phyloP scores from a whole-genome alignment of 2,329 filamentous ascomycete species.

The Ceratocystis diversiconidia region DNA sequence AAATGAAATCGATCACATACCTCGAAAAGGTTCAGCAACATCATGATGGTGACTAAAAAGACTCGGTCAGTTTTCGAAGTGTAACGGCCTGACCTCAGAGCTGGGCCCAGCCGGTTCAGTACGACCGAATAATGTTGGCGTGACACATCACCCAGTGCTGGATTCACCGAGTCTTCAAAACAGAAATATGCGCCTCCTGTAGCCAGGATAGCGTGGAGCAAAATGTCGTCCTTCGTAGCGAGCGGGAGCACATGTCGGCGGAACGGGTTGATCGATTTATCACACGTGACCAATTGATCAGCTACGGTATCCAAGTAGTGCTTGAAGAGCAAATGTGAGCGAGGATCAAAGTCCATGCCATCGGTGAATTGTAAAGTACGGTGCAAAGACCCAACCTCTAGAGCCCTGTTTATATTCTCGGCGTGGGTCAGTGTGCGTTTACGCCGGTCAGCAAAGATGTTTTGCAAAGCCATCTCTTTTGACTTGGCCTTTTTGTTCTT shows the following conservation, averaged over 20 bases:
- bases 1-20: constrained; percentile 7
- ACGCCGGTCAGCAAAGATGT: background rate
- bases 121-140: constrained; percentile 12
- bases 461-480: constrained; percentile 2
- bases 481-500: constrained; percentile 3
- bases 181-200: constrained; percentile 16
- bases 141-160: constrained; percentile 9
- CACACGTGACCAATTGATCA: constrained; percentile 11
- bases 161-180: constrained; percentile 9
- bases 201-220: constrained; percentile 16
- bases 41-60: constrained; percentile 14
- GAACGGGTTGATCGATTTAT: constrained; percentile 10
- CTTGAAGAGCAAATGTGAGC: constrained; percentile 17
- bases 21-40: constrained; percentile 16
- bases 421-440: background rate
- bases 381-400: background rate
- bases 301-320: constrained; percentile 16
- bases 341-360: constrained; percentile 6
- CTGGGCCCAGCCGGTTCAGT: constrained; percentile 8
- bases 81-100: constrained; percentile 7
- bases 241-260: constrained; percentile 10
- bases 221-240: constrained; percentile 13
- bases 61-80: constrained; percentile 7
- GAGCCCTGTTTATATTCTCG: background rate
- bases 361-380: constrained; percentile 3